Evolutionary conservation across 345 rosid species (phyloP).

Genomic region (Corchorus olitorius): DNA sequence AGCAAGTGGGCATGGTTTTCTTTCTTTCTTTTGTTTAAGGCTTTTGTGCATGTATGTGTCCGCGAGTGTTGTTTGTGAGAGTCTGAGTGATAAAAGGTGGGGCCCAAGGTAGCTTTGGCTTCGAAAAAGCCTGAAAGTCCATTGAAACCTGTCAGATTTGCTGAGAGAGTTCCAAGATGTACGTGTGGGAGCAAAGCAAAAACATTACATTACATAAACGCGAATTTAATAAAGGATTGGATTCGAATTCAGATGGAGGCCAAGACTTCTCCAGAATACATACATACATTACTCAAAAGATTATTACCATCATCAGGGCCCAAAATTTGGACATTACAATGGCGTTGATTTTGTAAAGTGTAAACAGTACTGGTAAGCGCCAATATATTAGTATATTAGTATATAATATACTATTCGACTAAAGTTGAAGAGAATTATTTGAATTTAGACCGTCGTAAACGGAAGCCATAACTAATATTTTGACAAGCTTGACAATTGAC

Average conservation of each 20-base stretch:
- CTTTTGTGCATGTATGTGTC: too few relatives aligned
- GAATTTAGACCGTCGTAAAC: neutral
- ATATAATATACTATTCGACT: too few relatives aligned
- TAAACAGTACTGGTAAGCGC: too few relatives aligned
- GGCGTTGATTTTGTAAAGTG: neutral
- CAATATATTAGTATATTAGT: too few relatives aligned
- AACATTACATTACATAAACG: too few relatives aligned
- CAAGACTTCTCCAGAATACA: too few relatives aligned
- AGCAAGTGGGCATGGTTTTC: neutral
- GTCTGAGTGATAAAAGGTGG: neutral
- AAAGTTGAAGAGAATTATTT: neutral
- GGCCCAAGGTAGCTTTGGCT: neutral
- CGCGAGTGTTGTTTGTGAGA: neutral
- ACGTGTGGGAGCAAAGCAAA: too few relatives aligned
- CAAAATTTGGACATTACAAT: neutral
- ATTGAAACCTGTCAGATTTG: constrained; percentile 32
- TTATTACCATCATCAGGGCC: too few relatives aligned
- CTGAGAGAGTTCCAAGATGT: neutral
- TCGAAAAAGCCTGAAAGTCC: constrained; percentile 15
- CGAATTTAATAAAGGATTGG: too few relatives aligned
- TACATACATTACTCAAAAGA: too few relatives aligned
- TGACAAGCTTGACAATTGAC: neutral
- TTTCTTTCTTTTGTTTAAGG: neutral
- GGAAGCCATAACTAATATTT: neutral
- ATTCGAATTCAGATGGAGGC: too few relatives aligned